These are phyloP conservation scores for Monotropa hypopitys DNA, from an alignment of 179 eudicot species.

Conservation along the genomic window DNA sequence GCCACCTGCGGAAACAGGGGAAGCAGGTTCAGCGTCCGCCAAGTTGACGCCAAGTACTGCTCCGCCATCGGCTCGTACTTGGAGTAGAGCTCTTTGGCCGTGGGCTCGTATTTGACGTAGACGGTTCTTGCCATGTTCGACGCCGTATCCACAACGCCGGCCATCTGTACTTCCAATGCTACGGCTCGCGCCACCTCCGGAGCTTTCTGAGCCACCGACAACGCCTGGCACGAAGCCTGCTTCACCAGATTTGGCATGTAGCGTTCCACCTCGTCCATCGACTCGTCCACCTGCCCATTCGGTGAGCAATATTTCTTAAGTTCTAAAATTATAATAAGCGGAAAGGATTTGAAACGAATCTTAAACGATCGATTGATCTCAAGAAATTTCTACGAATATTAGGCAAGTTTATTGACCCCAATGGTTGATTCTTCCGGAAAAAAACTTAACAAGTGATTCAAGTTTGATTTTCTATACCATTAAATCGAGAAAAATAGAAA, in stretches of 20 bases:
- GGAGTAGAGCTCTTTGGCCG: conserved; percentile 30
- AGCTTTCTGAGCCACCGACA: conserved; percentile 28
- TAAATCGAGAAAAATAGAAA: no score
- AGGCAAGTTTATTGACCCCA: no score
- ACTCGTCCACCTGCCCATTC: conserved; percentile 27
- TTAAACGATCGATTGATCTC: no score
- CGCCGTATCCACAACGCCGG: conserved; percentile 19
- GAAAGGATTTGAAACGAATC: no score
- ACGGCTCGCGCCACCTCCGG: conserved; percentile 28
- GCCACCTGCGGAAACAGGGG: conserved; percentile 52
- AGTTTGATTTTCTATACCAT: no score
- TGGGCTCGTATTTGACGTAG: conserved; percentile 31
- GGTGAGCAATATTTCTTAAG: not conserved
- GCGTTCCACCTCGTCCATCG: conserved; percentile 23
- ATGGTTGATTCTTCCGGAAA: no score
- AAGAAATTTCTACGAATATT: no score
- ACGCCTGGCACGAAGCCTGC: conserved; percentile 20
- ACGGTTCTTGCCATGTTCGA: conserved; percentile 15
- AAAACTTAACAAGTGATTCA: no score
- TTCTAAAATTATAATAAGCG: no score
- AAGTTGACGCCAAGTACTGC: conserved; percentile 31
- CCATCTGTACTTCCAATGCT: conserved; percentile 23
- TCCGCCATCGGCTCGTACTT: conserved; percentile 44
- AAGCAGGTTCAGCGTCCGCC: conserved; percentile 32
- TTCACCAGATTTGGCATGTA: conserved; percentile 32